Conservation (phyloP, 345 rosid genomes). For the Lepidium aucheri region DNA sequence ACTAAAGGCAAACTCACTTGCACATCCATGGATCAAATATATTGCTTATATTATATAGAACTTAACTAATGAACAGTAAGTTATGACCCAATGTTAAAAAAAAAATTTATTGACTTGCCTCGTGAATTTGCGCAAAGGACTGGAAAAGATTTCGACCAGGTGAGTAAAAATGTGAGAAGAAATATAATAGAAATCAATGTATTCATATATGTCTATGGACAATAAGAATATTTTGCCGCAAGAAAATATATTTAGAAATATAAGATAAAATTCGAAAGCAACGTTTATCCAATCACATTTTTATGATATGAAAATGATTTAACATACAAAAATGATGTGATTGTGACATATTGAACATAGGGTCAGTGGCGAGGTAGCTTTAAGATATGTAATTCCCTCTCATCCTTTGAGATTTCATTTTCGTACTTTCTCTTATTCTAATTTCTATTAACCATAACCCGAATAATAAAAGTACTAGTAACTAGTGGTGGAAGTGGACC, state of each 20-base stretch:
- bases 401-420: slow-evolving; percentile 4
- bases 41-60: too few species aligned
- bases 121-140: slow-evolving; percentile 1
- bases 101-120: not conserved
- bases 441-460: not conserved
- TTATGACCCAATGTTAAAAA: too few species aligned
- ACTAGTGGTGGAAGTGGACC: too few species aligned
- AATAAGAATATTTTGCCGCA: not conserved
- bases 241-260: not conserved
- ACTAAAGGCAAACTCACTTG: too few species aligned
- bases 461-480: not conserved
- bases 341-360: not conserved
- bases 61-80: too few species aligned
- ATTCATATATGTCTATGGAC: not conserved
- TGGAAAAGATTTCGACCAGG: not conserved
- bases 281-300: not conserved
- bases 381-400: not conserved
- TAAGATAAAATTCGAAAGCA: not conserved
- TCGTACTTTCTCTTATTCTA: not conserved
- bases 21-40: too few species aligned
- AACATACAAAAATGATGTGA: not conserved
- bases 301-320: not conserved
- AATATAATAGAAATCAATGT: not conserved
- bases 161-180: not conserved
- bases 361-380: slow-evolving; percentile 5